Percentiles rank a stretch among this genome's conserved stretches.
These are phyloP conservation scores for Coemansia sp. DNA, from an alignment of 192 early-diverging fungal species.

Conservation along the genomic window DNA sequence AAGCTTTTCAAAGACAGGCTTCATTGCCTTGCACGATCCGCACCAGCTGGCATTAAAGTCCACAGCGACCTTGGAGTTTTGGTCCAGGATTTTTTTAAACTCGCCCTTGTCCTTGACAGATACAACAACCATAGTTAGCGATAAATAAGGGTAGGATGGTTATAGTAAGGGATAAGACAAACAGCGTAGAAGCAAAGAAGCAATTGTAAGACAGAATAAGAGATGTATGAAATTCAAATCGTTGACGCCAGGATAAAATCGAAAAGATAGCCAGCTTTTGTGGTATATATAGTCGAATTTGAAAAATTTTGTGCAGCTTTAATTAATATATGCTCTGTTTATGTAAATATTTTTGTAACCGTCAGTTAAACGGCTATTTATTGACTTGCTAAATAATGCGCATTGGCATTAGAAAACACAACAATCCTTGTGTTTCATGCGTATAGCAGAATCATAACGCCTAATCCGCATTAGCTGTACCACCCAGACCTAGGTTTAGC, in stretches of 20 bases:
- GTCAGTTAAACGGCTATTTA: background rate
- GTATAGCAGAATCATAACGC: no score
- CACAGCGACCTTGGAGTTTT: constrained; percentile 59
- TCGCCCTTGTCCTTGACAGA: constrained; percentile 5
- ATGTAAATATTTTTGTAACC: no score
- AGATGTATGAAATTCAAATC: no score
- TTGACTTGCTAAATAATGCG: background rate
- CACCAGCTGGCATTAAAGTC: constrained; percentile 87
- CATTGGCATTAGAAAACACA: background rate
- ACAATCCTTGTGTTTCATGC: background rate
- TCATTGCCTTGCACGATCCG: constrained; percentile 79
- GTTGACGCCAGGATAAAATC: no score
- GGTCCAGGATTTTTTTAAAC: constrained; percentile 24
- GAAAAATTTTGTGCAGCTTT: no score
- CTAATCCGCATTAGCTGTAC: no score
- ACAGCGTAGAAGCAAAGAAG: background rate
- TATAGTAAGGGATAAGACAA: background rate
- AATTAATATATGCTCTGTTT: no score
- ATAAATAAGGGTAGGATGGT: background rate
- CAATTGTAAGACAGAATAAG: background rate
- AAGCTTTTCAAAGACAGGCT: constrained; percentile 66
- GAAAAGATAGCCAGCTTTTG: no score
- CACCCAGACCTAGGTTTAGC: no score
- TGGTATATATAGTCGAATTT: no score
- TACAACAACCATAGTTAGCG: constrained; percentile 15